Evolutionary conservation across 192 early-diverging fungal genomes (phyloP), one percentile per base, ranked within the genome.

Genomic region (Coemansia sp.): DNA sequence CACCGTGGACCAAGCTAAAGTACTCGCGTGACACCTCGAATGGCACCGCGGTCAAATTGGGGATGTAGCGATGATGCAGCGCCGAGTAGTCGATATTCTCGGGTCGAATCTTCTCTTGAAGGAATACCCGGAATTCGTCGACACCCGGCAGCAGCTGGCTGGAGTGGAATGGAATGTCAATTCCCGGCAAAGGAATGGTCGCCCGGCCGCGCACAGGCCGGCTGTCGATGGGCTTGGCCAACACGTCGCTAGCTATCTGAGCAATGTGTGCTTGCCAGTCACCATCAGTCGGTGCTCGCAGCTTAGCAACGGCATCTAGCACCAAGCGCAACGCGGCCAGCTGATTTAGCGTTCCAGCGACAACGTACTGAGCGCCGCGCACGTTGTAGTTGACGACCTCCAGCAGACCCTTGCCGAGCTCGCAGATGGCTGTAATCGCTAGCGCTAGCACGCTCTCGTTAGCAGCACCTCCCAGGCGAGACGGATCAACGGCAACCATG

Each of bases 301-400:
- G 73, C 11, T 77, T 76, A 83, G 92, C 88, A 68, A 96, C 67
- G 67, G 87, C 89, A 86, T 96, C 94, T 24, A 98, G 79, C n/a
- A 94, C 91, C 41, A 83, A 76, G 17, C 93, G 85, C 53, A 98
- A 83, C 15, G 83, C 85, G 15, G 93, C 90, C 40, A 98, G 76
- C 76, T 89, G 89, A 42, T 81, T 64, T 49, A 92, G 73, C 17
- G 91, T 86, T 68, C 96, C 96, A 62, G 96, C 89, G 41, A 92
- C 89, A 36, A 96, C 92, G 65, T 98, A 98, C 84, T 98, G 96
- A 82, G 90, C 86, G 77, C 92, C 94, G 65, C 93, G 93, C 22
- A 98, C 92, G 81, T 98, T 98, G 86, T 86, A 94, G 84, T 98
- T 98, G 61, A 96, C 94, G 76, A 98, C 92, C 66, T 96, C 94